These are phyloP conservation scores for Fraxinus excelsior DNA, from an alignment of 257 asterid species.

Conservation along the genomic window DNA sequence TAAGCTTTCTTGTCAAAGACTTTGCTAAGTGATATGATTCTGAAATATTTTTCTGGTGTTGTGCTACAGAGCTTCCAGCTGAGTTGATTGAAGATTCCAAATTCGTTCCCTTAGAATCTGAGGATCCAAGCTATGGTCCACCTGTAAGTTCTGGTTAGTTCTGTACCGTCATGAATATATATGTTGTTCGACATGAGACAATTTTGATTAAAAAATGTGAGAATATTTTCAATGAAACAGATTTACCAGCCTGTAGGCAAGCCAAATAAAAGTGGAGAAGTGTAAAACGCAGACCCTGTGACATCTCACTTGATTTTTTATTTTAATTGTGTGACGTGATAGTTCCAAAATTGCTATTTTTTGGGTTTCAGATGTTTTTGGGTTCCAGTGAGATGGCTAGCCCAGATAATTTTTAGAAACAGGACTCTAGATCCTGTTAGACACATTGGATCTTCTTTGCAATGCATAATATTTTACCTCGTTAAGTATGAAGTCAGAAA, in stretches of 20 bases:
- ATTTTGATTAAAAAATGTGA: not conserved
- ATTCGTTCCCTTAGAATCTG: conserved; percentile 73
- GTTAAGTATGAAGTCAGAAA: not conserved
- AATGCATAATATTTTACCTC: not conserved
- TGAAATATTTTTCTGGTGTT: conserved; percentile 17
- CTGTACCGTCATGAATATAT: conserved; percentile 19
- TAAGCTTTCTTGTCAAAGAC: not conserved
- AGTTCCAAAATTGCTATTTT: not conserved
- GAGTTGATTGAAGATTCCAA: conserved; percentile 82
- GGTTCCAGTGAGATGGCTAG: not conserved
- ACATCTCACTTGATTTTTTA: not conserved
- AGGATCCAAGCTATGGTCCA: conserved; percentile 78
- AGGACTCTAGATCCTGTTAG: not conserved
- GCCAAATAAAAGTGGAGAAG: not conserved
- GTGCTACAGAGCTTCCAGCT: conserved; percentile 58
- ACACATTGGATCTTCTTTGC: not conserved
- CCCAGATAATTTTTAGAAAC: not conserved
- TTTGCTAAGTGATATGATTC: not conserved
- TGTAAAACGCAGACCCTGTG: not conserved
- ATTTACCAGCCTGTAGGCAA: not conserved
- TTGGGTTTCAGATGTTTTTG: not conserved
- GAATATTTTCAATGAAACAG: conserved; percentile 3
- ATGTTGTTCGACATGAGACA: not conserved
- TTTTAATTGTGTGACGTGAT: not conserved
- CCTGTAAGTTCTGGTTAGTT: conserved; percentile 88